Percentiles rank a stretch among this genome's conserved stretches.
Conservation (phyloP, 2,329 filamentous ascomycete species). For the Penicillium sp. region DNA sequence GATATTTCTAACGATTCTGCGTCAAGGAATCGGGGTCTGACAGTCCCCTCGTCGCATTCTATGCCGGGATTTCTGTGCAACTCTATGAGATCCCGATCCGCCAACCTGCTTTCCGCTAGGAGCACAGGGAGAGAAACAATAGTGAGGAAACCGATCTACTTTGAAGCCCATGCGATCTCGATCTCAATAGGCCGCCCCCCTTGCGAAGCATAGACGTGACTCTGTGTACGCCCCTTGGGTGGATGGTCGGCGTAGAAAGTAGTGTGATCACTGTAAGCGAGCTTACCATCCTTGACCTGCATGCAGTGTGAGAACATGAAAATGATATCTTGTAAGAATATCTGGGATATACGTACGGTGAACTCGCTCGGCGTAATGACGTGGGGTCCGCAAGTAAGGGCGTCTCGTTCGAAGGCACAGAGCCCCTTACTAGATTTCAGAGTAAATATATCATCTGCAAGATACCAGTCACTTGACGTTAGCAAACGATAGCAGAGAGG, state of each 20-base stretch:
- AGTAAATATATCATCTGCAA: constrained; percentile 46
- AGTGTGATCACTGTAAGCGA: constrained; percentile 34
- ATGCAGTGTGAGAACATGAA: background rate
- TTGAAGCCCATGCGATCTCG: constrained; percentile 32
- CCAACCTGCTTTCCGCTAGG: background rate
- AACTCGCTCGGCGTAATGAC: constrained; percentile 30
- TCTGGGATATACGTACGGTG: constrained; percentile 23
- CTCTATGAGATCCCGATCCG: background rate
- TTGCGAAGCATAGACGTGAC: constrained; percentile 32
- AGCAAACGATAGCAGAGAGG: background rate
- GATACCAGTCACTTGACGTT: background rate
- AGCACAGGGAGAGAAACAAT: background rate
- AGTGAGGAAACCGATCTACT: background rate
- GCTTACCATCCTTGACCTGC: constrained; percentile 33
- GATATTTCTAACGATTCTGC: background rate
- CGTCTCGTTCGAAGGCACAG: constrained; percentile 56
- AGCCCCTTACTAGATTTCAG: constrained; percentile 57
- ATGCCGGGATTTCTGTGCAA: background rate
- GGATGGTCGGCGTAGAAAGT: constrained; percentile 40
- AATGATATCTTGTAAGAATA: background rate
- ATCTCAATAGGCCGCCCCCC: constrained; percentile 34
- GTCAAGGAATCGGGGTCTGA: background rate
- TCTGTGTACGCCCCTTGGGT: constrained; percentile 36
- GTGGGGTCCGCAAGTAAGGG: constrained; percentile 52
- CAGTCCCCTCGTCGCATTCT: background rate